These are phyloP conservation scores for Xylaria venustula DNA, from an alignment of 495 filamentous ascomycete species.

Conservation along the genomic window DNA sequence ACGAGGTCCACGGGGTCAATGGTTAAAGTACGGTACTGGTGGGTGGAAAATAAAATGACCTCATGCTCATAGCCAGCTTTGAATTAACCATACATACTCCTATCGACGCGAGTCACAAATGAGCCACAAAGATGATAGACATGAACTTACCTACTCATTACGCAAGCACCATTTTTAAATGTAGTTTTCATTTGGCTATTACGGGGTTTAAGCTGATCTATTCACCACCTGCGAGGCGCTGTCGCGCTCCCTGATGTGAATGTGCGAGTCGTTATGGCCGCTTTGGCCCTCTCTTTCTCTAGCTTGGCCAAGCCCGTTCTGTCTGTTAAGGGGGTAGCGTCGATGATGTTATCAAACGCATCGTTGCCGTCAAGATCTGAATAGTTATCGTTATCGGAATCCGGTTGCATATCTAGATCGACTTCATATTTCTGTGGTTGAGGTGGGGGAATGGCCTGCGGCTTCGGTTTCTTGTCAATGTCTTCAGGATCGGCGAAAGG, in stretches of 20 bases:
- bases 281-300: slow-evolving; percentile 43
- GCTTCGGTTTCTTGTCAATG: slow-evolving; percentile 49
- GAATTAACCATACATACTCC: too few species aligned
- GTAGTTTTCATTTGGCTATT: background rate
- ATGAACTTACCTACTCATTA: background rate
- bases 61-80: too few species aligned
- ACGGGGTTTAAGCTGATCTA: background rate
- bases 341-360: slow-evolving; percentile 85
- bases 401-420: slow-evolving; percentile 72
- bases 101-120: too few species aligned
- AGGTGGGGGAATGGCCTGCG: slow-evolving; percentile 57
- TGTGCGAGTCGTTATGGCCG: slow-evolving; percentile 25
- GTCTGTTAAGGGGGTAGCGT: slow-evolving; percentile 83
- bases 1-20: too few species aligned
- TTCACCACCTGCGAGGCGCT: slow-evolving; percentile 28
- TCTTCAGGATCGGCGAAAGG: slow-evolving; percentile 69
- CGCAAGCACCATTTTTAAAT: background rate
- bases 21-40: too few species aligned
- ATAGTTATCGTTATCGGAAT: slow-evolving; percentile 64
- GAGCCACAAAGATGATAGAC: too few species aligned
- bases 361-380: slow-evolving; percentile 47
- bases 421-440: slow-evolving; percentile 44
- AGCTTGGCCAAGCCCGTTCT: slow-evolving; percentile 59
- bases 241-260: slow-evolving; percentile 25
- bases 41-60: too few species aligned